Evolutionary conservation across 2,329 filamentous ascomycete genomes (phyloP), one percentile per base, ranked within the genome.

Genomic region (Colletotrichum euphorbiae): DNA sequence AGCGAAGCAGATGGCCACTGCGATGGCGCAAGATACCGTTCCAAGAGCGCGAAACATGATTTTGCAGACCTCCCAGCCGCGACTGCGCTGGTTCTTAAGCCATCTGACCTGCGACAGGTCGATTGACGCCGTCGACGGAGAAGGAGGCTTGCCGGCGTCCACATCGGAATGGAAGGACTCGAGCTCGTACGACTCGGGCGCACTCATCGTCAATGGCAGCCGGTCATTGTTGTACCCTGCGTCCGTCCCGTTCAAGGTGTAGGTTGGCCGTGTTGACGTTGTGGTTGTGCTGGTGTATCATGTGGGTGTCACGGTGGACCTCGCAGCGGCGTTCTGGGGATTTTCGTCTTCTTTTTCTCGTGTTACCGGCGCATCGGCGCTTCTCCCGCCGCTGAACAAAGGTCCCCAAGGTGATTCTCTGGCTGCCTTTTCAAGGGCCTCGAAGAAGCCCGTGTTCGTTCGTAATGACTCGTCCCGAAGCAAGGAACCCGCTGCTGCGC

Each of bases 61-160:
- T 63, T 74, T 75, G 61, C 69, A 57, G 46, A 72, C 57, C 43
- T 74, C 69, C 73, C 74, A 76, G 11, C 55, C 33, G 50, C 57
- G 65, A 28, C 52, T 65, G 48, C 63, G 55, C 33, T 64, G 54
- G 45, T 64, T 55, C 28, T 61, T 46, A 11, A 67, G 45, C 66
- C 67, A 70, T 6, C 67, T 42, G 24, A 67, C 67, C 33, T 69
- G 40, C 11, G 62, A 52, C 56, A 51, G 67, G 55, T 67, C 48
- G 72, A 69, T 67, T 73, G 40, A 59, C 13, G 46, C 61, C 9
- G 61, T 19, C 7, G 40, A 59, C 21, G 40, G 52, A 1, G 61
- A 21, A 11, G 65, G 40, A 3, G 71, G 24, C 74, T 73, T 54
- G 77, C 71, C 17, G 71, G 62, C 70, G 24, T 71, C 69, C 6